Evolutionary conservation across 2,329 filamentous ascomycete genomes (phyloP).

Genomic region (Zarea fungicola): DNA sequence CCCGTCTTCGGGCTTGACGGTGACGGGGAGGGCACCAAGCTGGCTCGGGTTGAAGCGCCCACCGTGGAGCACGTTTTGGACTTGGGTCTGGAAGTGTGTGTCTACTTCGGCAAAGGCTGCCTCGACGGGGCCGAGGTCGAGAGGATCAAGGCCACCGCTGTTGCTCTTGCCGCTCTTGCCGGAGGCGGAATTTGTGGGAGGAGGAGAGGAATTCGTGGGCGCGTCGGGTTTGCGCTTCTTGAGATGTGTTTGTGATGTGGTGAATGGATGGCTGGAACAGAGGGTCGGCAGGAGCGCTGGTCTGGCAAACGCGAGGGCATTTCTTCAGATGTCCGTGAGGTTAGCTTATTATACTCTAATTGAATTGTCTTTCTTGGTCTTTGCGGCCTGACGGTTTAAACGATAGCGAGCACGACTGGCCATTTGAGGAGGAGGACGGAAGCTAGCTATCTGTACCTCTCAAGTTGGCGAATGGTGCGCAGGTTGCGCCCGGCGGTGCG

Average conservation of each 20-base stretch:
- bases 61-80: slow-evolving; percentile 37
- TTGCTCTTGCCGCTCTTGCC: slow-evolving; percentile 18
- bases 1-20: slow-evolving; percentile 26
- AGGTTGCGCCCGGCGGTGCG: slow-evolving; percentile 2
- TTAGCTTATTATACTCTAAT: too few species aligned
- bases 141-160: slow-evolving; percentile 35
- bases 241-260: slow-evolving; percentile 22
- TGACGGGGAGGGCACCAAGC: slow-evolving; percentile 41
- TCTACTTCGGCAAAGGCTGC: slow-evolving; percentile 38
- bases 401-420: too few species aligned
- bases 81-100: slow-evolving; percentile 38
- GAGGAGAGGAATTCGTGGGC: slow-evolving; percentile 16
- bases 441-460: neutral
- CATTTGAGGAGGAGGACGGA: neutral
- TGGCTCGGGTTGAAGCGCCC: slow-evolving; percentile 48
- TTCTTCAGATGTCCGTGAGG: neutral
- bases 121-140: slow-evolving; percentile 45
- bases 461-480: neutral
- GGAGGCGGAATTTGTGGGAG: slow-evolving; percentile 14
- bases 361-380: neutral
- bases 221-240: slow-evolving; percentile 34
- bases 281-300: neutral
- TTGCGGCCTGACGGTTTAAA: neutral
- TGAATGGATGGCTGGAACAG: slow-evolving; percentile 24
- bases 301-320: neutral